Conservation (phyloP, 2,329 filamentous ascomycete genomes). For the Thielaviopsis musarum region DNA sequence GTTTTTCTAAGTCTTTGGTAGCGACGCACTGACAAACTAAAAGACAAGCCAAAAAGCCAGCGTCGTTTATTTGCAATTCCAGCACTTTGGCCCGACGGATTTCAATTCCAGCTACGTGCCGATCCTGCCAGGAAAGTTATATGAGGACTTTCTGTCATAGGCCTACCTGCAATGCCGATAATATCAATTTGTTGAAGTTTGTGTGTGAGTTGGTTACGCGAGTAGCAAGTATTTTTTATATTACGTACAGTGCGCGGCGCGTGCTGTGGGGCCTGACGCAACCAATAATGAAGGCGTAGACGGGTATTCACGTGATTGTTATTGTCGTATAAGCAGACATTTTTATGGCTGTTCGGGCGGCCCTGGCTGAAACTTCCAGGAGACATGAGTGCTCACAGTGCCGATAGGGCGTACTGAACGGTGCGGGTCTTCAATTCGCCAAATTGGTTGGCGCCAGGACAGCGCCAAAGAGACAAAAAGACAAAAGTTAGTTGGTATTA, state of each 20-base stretch:
- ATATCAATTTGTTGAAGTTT: no score
- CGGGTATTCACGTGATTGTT: not conserved
- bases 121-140: not conserved
- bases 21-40: not conserved
- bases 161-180: no score
- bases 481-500: no score
- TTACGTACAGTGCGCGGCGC: not conserved
- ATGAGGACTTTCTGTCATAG: not conserved
- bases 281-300: not conserved
- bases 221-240: no score
- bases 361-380: not conserved
- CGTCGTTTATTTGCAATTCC: not conserved
- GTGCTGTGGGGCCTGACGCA: not conserved
- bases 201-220: no score
- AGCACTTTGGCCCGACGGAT: not conserved
- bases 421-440: not conserved
- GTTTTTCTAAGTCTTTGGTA: not conserved
- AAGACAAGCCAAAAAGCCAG: not conserved
- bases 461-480: no score
- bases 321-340: not conserved
- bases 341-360: not conserved
- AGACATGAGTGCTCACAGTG: not conserved
- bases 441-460: not conserved
- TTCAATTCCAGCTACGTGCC: not conserved
- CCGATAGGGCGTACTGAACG: not conserved